Percentiles rank a stretch among this genome's conserved stretches.
Conservation (phyloP, 192 early-diverging fungal genomes). For the Rhizophagus sp. region DNA sequence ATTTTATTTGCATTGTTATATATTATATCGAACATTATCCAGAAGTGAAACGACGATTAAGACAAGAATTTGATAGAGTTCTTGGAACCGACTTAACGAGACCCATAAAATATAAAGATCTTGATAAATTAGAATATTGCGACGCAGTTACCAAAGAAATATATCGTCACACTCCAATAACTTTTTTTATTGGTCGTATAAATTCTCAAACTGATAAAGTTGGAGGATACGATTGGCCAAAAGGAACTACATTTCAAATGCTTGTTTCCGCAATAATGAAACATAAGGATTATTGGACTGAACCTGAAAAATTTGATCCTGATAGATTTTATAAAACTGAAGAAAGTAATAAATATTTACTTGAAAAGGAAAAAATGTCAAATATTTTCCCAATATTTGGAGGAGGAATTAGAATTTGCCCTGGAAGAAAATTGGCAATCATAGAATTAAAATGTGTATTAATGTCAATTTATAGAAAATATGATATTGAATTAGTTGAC, state of each 20-base stretch:
- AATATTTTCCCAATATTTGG: neutral
- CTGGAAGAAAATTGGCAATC: slow-evolving; percentile 11
- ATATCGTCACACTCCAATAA: neutral
- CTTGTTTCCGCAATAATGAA: neutral
- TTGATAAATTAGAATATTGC: slow-evolving; percentile 3
- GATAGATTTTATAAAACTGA: slow-evolving; percentile 8
- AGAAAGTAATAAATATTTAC: neutral
- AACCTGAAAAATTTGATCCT: slow-evolving; percentile 21
- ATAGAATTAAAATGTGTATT: neutral
- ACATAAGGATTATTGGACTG: neutral
- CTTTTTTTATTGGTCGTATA: no score
- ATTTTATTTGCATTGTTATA: neutral
- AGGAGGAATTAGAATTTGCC: neutral
- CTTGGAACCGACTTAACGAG: neutral
- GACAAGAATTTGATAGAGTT: neutral
- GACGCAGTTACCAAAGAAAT: slow-evolving; percentile 16
- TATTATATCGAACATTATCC: slow-evolving; percentile 5
- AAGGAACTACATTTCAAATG: neutral
- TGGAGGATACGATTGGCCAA: slow-evolving; percentile 1
- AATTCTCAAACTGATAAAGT: neutral
- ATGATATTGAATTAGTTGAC: slow-evolving; percentile 14
- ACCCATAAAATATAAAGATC: neutral
- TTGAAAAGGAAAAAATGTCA: neutral
- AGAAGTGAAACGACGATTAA: neutral
- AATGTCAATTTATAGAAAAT: neutral